Conservation (phyloP, 2,329 filamentous ascomycete species). For the Aspergillus quadrilineatus region DNA sequence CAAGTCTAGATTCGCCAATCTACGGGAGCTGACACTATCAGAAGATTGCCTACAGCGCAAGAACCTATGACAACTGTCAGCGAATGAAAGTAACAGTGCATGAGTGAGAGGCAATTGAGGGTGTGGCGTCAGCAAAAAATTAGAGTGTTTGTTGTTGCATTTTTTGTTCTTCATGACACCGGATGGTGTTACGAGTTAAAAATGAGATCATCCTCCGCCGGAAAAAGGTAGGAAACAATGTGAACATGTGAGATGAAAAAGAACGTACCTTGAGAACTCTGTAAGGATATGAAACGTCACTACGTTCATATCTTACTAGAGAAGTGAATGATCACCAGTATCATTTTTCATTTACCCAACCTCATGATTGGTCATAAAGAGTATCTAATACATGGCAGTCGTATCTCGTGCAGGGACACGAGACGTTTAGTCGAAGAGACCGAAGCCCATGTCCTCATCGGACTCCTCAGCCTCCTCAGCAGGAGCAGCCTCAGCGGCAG, state of each 20-base stretch:
- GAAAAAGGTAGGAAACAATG: slow-evolving; percentile 4
- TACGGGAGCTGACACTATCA: not conserved
- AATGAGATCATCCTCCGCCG: slow-evolving; percentile 61
- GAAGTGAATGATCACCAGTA: slow-evolving; percentile 23
- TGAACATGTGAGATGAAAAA: slow-evolving; percentile 11
- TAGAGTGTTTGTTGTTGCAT: slow-evolving; percentile 67
- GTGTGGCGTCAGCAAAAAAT: slow-evolving; percentile 65
- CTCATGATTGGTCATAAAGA: slow-evolving; percentile 33
- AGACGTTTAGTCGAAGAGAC: slow-evolving; percentile 67
- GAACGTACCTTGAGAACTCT: slow-evolving; percentile 25
- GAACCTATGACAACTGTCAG: slow-evolving; percentile 13
- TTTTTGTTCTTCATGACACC: slow-evolving; percentile 56
- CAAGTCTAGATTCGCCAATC: not conserved
- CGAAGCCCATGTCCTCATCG: slow-evolving; percentile 67
- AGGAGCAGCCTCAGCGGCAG: slow-evolving; percentile 53
- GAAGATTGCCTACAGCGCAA: not conserved
- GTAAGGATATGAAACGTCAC: slow-evolving; percentile 33
- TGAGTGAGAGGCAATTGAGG: slow-evolving; percentile 4
- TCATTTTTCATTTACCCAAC: slow-evolving; percentile 35
- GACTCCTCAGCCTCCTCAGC: slow-evolving; percentile 66
- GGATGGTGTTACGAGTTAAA: slow-evolving; percentile 60
- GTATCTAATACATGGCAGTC: slow-evolving; percentile 41
- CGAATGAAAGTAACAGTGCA: slow-evolving; percentile 3
- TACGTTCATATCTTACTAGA: slow-evolving; percentile 36
- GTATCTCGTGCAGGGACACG: slow-evolving; percentile 25